Conservation (phyloP, 2,329 filamentous ascomycete species). For the Davidsoniella eucalypti region DNA sequence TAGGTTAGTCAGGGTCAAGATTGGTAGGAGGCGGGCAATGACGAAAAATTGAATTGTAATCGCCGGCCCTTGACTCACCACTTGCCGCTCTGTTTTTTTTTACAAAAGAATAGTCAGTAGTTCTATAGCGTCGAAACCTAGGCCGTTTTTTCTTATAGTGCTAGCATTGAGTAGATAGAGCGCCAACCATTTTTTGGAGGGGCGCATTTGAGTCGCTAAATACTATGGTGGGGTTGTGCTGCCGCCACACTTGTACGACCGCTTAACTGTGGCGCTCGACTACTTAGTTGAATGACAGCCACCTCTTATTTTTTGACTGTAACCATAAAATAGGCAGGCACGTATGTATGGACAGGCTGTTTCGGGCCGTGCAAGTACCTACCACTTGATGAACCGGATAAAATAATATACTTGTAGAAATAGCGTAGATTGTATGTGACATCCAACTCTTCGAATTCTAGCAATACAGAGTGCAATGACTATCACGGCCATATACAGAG, state of each 20-base stretch:
- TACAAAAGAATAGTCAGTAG: not conserved
- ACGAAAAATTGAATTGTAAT: not conserved
- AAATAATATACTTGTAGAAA: no score
- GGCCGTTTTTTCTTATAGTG: no score
- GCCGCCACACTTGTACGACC: not conserved
- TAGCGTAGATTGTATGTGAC: no score
- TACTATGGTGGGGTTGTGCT: not conserved
- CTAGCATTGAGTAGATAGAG: no score
- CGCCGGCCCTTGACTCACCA: conserved; percentile 4
- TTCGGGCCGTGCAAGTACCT: no score
- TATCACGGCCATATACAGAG: not conserved
- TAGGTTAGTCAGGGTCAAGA: not conserved
- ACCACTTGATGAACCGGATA: no score
- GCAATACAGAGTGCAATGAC: no score
- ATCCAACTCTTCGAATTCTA: no score
- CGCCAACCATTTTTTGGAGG: not conserved
- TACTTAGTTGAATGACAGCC: not conserved
- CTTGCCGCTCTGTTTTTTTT: not conserved
- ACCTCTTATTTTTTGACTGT: not conserved
- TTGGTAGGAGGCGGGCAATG: not conserved
- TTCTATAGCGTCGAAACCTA: no score
- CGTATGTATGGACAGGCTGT: no score
- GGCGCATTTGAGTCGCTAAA: not conserved
- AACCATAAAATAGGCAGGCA: no score
- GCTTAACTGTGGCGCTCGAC: not conserved